Evolutionary conservation across 2,329 filamentous ascomycete species (phyloP).

Genomic region (Aureobasidium sp.): DNA sequence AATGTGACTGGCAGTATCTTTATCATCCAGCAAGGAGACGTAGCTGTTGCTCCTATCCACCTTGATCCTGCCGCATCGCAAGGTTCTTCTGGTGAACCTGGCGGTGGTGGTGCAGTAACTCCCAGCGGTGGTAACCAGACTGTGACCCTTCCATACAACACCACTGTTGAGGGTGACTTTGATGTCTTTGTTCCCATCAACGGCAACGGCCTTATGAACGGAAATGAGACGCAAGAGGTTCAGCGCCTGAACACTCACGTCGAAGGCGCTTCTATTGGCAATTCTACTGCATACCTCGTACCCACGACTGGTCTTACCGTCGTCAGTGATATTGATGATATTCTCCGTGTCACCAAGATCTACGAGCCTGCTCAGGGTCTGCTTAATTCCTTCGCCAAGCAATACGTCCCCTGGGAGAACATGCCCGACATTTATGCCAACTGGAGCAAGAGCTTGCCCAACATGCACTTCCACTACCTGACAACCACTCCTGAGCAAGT

Average conservation of each 20-base stretch:
- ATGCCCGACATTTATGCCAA: constrained; percentile 74
- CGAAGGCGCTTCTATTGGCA: constrained; percentile 55
- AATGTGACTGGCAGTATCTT: constrained; percentile 67
- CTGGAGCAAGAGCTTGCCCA: constrained; percentile 57
- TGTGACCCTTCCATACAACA: constrained; percentile 55
- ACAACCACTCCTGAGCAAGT: constrained; percentile 73
- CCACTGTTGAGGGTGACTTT: constrained; percentile 62
- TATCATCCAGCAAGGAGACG: constrained; percentile 61
- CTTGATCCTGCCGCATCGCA: constrained; percentile 51
- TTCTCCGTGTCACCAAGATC: constrained; percentile 72
- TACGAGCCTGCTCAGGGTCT: constrained; percentile 66
- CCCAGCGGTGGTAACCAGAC: constrained; percentile 53
- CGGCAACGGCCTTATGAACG: constrained; percentile 51
- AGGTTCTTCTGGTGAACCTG: constrained; percentile 41
- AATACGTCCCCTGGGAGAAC: constrained; percentile 65
- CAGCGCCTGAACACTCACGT: constrained; percentile 62
- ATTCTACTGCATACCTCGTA: constrained; percentile 68
- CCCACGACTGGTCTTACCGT: constrained; percentile 62
- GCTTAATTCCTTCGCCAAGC: constrained; percentile 64
- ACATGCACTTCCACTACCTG: constrained; percentile 73
- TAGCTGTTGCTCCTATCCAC: constrained; percentile 51
- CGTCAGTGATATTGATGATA: constrained; percentile 72
- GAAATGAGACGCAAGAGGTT: constrained; percentile 55
- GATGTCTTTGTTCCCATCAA: constrained; percentile 59
- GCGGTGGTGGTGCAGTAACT: constrained; percentile 42